Evolutionary conservation across 805 yeast genomes (phyloP).

Genomic region (Kodamaea sagamina): DNA sequence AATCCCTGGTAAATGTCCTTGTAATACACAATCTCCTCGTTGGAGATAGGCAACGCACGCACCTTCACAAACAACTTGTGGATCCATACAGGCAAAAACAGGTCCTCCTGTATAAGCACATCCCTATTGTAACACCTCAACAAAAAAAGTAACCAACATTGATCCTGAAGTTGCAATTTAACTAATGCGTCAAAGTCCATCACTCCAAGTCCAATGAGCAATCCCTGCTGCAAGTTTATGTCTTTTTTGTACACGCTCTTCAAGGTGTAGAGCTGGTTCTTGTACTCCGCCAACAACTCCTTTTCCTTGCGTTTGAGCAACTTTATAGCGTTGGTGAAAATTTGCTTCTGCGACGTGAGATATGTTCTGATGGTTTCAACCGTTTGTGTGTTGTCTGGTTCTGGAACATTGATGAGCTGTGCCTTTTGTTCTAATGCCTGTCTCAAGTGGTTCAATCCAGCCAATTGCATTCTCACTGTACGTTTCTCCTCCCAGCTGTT

Average conservation of each 20-base stretch:
- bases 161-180: slow-evolving; percentile 52
- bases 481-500: slow-evolving; percentile 45
- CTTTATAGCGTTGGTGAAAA: slow-evolving; percentile 50
- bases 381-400: slow-evolving; percentile 5
- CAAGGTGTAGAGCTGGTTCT: slow-evolving; percentile 51
- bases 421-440: slow-evolving; percentile 55
- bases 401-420: slow-evolving; percentile 22
- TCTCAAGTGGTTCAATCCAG: slow-evolving; percentile 58
- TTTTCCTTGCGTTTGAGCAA: slow-evolving; percentile 49
- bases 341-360: slow-evolving; percentile 48
- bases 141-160: slow-evolving; percentile 62
- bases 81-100: slow-evolving; percentile 56
- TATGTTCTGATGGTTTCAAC: slow-evolving; percentile 29
- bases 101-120: slow-evolving; percentile 34
- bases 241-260: slow-evolving; percentile 61
- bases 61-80: slow-evolving; percentile 35
- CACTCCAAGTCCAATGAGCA: slow-evolving; percentile 59
- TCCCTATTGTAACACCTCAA: slow-evolving; percentile 55
- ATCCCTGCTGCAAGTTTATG: slow-evolving; percentile 51
- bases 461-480: slow-evolving; percentile 52
- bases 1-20: slow-evolving; percentile 53
- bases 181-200: slow-evolving; percentile 53
- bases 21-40: slow-evolving; percentile 58
- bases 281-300: slow-evolving; percentile 42
- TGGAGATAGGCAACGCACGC: slow-evolving; percentile 41